A percentile compares a stretch with the other conserved stretches of the same genome.
These are phyloP conservation scores for Colletotrichum tropicale DNA, from an alignment of 2,329 filamentous ascomycete species.

Conservation along the genomic window DNA sequence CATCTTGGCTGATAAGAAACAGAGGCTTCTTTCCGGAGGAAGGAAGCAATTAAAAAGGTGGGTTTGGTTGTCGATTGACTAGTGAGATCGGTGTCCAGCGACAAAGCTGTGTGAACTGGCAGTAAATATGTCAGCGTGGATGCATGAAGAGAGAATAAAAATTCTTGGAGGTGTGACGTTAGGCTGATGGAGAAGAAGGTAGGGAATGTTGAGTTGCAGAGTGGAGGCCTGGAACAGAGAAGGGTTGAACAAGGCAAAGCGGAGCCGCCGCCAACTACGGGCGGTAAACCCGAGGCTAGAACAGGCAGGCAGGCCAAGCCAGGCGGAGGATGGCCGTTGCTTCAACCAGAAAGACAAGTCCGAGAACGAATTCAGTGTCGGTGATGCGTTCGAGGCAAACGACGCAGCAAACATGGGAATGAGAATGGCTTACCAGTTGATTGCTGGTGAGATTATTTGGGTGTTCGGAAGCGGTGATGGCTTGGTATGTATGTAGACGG, in stretches of 20 bases:
- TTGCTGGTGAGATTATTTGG: background rate
- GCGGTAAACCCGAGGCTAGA: background rate
- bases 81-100: background rate
- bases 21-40: conserved; percentile 19
- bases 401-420: background rate
- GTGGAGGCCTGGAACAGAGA: conserved; percentile 18
- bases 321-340: background rate
- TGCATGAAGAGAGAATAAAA: background rate
- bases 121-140: background rate
- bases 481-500: background rate
- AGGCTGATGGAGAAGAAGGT: background rate
- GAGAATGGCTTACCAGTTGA: background rate
- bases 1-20: conserved; percentile 39
- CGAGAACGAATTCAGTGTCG: background rate
- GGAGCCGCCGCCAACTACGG: background rate
- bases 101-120: background rate
- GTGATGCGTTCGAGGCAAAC: background rate
- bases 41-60: background rate
- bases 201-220: conserved; percentile 8
- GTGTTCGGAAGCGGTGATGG: conserved; percentile 19
- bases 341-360: background rate
- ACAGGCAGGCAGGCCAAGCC: background rate
- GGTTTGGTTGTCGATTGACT: background rate
- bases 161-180: background rate
- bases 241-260: conserved; percentile 15